A percentile compares a stretch with the other conserved stretches of the same genome.
phyloP scores from a whole-genome alignment of 768 basidiomycete species.

The Tremella yokohamensis region DNA sequence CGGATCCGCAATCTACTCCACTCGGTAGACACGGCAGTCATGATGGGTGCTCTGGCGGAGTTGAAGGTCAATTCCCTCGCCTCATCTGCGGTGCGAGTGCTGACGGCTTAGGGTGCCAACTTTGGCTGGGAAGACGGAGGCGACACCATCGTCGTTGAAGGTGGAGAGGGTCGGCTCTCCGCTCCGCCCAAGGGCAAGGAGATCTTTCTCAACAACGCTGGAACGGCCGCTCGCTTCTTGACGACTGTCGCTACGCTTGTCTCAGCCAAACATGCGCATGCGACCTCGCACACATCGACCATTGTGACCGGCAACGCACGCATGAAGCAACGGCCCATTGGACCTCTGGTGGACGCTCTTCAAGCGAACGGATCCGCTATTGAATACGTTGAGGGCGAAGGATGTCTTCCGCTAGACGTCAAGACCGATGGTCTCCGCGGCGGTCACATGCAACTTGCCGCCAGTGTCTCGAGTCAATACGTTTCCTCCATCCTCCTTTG shows the following conservation, averaged over 20 bases:
- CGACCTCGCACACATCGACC: conserved; percentile 53
- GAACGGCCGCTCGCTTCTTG: conserved; percentile 95
- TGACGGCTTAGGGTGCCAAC: conserved; percentile 66
- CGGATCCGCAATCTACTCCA: conserved; percentile 84
- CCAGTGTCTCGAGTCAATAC: conserved; percentile 95
- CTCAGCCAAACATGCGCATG: conserved; percentile 40
- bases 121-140: conserved; percentile 96
- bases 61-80: conserved; percentile 62
- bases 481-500: conserved; percentile 95
- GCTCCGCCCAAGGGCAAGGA: conserved; percentile 76
- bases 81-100: not conserved
- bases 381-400: conserved; percentile 70
- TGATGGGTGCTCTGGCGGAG: conserved; percentile 90
- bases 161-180: conserved; percentile 74
- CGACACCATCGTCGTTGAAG: conserved; percentile 86
- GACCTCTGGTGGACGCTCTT: conserved; percentile 87
- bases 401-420: conserved; percentile 80
- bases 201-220: conserved; percentile 93
- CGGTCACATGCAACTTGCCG: conserved; percentile 76
- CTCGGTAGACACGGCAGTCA: conserved; percentile 97
- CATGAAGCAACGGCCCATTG: conserved; percentile 98
- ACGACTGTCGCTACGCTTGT: conserved; percentile 93
- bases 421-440: conserved; percentile 68
- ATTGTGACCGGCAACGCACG: conserved; percentile 94
- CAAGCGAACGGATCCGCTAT: conserved; percentile 73